These are phyloP conservation scores for Blepharisma undulans DNA, from an alignment of 169 alveolate genomes.

Conservation along the genomic window DNA sequence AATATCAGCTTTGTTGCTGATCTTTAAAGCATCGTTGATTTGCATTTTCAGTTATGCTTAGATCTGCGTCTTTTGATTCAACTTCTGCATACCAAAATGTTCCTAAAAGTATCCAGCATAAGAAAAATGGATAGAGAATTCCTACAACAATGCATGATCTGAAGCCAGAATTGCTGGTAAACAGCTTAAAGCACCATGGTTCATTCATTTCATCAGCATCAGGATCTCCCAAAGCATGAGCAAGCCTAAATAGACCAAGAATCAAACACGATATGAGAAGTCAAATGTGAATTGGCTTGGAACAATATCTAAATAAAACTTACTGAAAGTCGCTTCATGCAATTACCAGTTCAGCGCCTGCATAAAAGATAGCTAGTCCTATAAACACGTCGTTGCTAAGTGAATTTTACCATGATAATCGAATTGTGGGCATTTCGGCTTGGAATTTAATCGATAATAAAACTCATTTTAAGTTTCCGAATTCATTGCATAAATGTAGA, in stretches of 20 bases:
- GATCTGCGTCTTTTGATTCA: neutral
- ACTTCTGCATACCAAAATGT: conserved; percentile 38
- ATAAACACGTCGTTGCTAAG: neutral
- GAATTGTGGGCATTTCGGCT: neutral
- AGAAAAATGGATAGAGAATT: conserved; percentile 17
- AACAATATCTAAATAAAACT: neutral
- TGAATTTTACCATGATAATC: neutral
- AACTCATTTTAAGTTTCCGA: neutral
- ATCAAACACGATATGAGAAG: neutral
- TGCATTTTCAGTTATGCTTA: neutral
- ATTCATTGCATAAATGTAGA: neutral
- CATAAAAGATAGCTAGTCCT: conserved; percentile 4
- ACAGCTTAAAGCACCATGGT: neutral
- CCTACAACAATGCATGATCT: neutral
- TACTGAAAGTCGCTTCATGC: neutral
- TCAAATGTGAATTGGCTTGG: neutral
- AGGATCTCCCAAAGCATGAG: neutral
- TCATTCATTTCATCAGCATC: neutral
- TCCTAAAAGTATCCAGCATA: neutral
- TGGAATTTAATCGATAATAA: neutral
- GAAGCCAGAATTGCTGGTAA: neutral
- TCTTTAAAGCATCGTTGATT: conserved; percentile 12
- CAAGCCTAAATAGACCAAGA: neutral
- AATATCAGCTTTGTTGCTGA: conserved; percentile 20
- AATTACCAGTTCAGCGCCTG: neutral